phyloP scores from a whole-genome alignment of 2,329 filamentous ascomycete species.

The Ophiostoma sp. region DNA sequence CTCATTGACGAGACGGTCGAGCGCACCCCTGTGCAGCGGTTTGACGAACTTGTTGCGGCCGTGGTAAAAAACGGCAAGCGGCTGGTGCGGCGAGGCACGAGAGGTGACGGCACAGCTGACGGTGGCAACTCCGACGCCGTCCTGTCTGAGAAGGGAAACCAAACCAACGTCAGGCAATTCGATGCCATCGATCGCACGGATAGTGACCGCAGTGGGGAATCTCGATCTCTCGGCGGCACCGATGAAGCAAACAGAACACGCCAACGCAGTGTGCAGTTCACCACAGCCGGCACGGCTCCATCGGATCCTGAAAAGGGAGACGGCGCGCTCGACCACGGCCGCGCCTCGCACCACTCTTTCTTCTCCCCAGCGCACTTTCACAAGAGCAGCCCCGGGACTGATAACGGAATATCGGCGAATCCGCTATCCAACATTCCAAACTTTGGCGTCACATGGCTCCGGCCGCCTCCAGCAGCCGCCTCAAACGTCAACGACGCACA shows the following conservation, averaged over 20 bases:
- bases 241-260: too few relatives aligned
- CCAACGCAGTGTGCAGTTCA: background rate
- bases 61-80: constrained; percentile 20
- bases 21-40: constrained; percentile 33
- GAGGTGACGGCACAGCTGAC: background rate
- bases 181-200: background rate
- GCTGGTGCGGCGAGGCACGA: constrained; percentile 12
- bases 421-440: background rate
- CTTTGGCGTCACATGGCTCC: background rate
- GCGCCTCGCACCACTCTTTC: constrained; percentile 8
- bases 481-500: background rate
- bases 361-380: constrained; percentile 20
- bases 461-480: background rate
- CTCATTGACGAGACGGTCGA: constrained; percentile 44
- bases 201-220: background rate
- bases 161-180: background rate
- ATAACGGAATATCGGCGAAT: background rate
- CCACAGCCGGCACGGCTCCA: background rate
- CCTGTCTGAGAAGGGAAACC: constrained; percentile 21
- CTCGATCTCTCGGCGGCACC: too few relatives aligned
- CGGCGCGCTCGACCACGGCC: background rate
- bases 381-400: too few relatives aligned
- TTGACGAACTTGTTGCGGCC: constrained; percentile 29
- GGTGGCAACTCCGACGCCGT: background rate
- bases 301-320: constrained; percentile 14